These are phyloP conservation scores for Fusarium citri DNA, from an alignment of 2,329 filamentous ascomycete species.

Conservation along the genomic window DNA sequence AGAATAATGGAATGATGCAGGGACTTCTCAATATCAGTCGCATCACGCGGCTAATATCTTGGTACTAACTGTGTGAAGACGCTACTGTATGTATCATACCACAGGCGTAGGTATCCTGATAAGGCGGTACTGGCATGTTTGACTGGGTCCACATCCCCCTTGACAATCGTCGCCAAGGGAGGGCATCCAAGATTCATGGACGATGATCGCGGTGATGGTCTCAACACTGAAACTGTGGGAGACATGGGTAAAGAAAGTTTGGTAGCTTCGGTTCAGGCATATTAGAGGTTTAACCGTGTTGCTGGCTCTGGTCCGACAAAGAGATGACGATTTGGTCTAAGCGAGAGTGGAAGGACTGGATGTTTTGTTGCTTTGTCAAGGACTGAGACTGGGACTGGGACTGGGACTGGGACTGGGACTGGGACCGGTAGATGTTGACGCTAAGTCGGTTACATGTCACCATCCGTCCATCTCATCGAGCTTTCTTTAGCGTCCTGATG, in stretches of 20 bases:
- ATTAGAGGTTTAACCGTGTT: slow-evolving; percentile 4
- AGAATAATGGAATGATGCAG: not conserved
- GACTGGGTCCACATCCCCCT: not conserved
- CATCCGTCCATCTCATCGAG: slow-evolving; percentile 17
- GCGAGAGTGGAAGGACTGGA: slow-evolving; percentile 12
- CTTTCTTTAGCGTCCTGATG: slow-evolving; percentile 23
- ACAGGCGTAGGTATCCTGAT: slow-evolving; percentile 4
- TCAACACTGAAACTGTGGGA: not conserved
- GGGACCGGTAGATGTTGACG: slow-evolving; percentile 10
- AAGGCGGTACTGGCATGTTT: slow-evolving; percentile 7
- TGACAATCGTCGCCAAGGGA: not conserved
- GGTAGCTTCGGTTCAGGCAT: not conserved
- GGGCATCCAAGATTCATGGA: slow-evolving; percentile 5
- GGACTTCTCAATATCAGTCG: slow-evolving; percentile 19
- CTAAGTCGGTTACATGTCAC: slow-evolving; percentile 24
- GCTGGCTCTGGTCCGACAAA: not conserved
- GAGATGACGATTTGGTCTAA: slow-evolving; percentile 4
- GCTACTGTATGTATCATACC: slow-evolving; percentile 10
- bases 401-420: not conserved
- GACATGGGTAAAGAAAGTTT: not conserved
- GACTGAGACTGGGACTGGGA: not conserved
- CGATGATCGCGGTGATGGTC: not conserved
- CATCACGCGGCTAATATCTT: slow-evolving; percentile 18
- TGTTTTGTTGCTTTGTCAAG: slow-evolving; percentile 18
- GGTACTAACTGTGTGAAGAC: not conserved